Evolutionary conservation across 371 early-diverging fungal species (phyloP).

Genomic region (Conidiobolus incongruus): DNA sequence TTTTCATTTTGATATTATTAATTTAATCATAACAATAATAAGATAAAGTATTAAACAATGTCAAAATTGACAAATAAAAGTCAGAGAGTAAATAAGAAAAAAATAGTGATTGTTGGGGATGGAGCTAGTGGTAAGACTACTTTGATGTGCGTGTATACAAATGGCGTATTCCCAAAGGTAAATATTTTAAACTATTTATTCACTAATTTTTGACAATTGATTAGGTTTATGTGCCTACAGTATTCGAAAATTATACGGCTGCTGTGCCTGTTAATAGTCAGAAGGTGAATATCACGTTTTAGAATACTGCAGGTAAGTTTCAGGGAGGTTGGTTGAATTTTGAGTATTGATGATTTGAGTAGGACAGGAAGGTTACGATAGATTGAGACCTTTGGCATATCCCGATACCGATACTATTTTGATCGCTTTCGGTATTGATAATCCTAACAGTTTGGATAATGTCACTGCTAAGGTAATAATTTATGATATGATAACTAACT

Average conservation of each 20-base stretch:
- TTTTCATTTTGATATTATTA: too few species aligned
- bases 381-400: conserved; percentile 75
- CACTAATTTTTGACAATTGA: too few species aligned
- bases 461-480: conserved; percentile 34
- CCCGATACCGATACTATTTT: conserved; percentile 75
- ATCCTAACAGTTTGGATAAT: conserved; percentile 70
- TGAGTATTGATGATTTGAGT: conserved; percentile 3
- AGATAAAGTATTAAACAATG: too few species aligned
- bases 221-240: conserved; percentile 35
- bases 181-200: too few species aligned
- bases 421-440: conserved; percentile 61
- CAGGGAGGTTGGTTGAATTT: neutral
- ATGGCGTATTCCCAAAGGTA: conserved; percentile 56
- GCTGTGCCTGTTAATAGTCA: conserved; percentile 30
- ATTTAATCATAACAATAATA: too few species aligned
- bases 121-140: conserved; percentile 79
- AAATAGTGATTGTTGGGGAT: conserved; percentile 28
- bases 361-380: conserved; percentile 78
- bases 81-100: too few species aligned
- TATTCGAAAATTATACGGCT: conserved; percentile 36
- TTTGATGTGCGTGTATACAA: conserved; percentile 55
- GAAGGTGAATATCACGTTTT: conserved; percentile 28
- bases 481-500: neutral
- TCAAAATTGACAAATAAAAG: too few species aligned
- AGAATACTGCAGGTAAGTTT: conserved; percentile 43